These are phyloP conservation scores for Lactarius hatsudake DNA, from an alignment of 768 basidiomycete species.

Conservation along the genomic window DNA sequence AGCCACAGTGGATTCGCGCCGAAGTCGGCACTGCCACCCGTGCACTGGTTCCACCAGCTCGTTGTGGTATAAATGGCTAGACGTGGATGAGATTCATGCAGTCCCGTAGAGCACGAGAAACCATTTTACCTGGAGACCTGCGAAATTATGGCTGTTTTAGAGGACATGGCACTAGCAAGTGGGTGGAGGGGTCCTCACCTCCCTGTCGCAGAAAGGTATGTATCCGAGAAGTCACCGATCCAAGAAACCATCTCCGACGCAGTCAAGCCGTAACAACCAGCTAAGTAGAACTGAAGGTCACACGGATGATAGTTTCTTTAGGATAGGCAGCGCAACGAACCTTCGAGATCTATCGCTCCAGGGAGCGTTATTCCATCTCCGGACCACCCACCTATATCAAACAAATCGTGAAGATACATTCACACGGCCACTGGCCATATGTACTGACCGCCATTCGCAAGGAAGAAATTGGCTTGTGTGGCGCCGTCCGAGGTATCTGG, in stretches of 20 bases:
- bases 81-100: neutral
- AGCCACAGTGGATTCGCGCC: slow-evolving; percentile 58
- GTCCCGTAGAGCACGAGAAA: neutral
- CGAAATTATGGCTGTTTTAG: neutral
- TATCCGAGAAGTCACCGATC: slow-evolving; percentile 59
- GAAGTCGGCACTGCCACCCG: slow-evolving; percentile 55
- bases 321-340: slow-evolving; percentile 35
- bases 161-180: neutral
- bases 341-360: slow-evolving; percentile 62
- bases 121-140: slow-evolving; percentile 42
- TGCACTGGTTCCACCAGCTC: slow-evolving; percentile 67
- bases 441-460: slow-evolving; percentile 36
- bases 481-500: slow-evolving; percentile 58
- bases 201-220: slow-evolving; percentile 48
- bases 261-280: slow-evolving; percentile 54
- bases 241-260: slow-evolving; percentile 57
- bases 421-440: neutral
- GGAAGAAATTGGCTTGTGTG: slow-evolving; percentile 57
- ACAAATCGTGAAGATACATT: neutral
- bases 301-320: neutral
- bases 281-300: slow-evolving; percentile 10
- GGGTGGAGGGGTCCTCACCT: slow-evolving; percentile 37
- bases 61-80: slow-evolving; percentile 63
- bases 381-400: slow-evolving; percentile 48
- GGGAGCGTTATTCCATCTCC: slow-evolving; percentile 59